Evolutionary conservation across 1,284 basidiomycete genomes (phyloP).

Genomic region (Papiliotrema nemorosa): DNA sequence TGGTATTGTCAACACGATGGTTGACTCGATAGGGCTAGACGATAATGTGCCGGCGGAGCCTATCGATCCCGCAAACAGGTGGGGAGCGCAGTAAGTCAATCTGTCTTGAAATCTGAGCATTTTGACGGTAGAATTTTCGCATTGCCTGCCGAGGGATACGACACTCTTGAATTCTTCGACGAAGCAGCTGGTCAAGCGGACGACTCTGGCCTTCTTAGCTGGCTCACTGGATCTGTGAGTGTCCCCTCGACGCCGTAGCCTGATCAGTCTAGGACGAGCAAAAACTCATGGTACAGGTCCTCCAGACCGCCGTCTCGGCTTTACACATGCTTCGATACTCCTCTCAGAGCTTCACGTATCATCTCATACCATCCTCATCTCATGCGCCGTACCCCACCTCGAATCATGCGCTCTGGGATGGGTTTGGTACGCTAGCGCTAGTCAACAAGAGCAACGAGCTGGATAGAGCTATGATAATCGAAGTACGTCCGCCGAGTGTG

Average conservation of each 20-base stretch:
- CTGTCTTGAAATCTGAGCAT: not conserved
- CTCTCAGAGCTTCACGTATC: slow-evolving; percentile 31
- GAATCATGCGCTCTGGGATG: slow-evolving; percentile 31
- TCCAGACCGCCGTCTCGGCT: slow-evolving; percentile 37
- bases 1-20: not conserved
- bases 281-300: slow-evolving; percentile 19
- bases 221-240: slow-evolving; percentile 40
- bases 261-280: not conserved
- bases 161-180: slow-evolving; percentile 40
- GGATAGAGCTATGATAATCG: slow-evolving; percentile 36
- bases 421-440: slow-evolving; percentile 40
- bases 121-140: slow-evolving; percentile 36
- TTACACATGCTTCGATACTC: slow-evolving; percentile 44
- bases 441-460: slow-evolving; percentile 25
- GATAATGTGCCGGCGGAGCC: slow-evolving; percentile 34
- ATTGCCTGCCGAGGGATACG: slow-evolving; percentile 35
- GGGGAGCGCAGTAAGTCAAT: slow-evolving; percentile 38
- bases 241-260: not conserved
- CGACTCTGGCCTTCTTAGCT: slow-evolving; percentile 36
- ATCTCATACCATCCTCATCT: slow-evolving; percentile 30
- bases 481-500: slow-evolving; percentile 37
- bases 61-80: slow-evolving; percentile 31
- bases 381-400: slow-evolving; percentile 7
- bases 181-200: slow-evolving; percentile 25
- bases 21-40: slow-evolving; percentile 22